phyloP scores from a whole-genome alignment of 2,329 filamentous ascomycete species.

The Pseudocercospora pini-densiflorae region DNA sequence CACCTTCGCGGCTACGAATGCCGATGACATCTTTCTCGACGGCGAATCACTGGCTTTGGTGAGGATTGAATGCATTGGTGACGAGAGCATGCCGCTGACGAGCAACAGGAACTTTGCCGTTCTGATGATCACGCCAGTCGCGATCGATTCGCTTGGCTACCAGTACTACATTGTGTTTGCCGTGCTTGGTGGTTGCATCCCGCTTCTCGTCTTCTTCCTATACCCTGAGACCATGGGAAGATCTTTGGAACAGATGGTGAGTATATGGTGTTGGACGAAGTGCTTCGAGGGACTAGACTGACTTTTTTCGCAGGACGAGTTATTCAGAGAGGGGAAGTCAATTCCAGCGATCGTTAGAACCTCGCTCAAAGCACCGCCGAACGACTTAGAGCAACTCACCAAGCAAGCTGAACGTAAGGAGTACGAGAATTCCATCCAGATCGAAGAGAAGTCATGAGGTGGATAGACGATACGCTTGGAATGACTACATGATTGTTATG shows the following conservation, averaged over 20 bases:
- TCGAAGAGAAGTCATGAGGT: conserved; percentile 16
- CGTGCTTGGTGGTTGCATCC: conserved; percentile 51
- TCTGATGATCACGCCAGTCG: conserved; percentile 52
- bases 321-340: conserved; percentile 36
- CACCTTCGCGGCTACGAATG: conserved; percentile 57
- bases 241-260: conserved; percentile 60
- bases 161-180: conserved; percentile 59
- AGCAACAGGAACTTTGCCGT: conserved; percentile 57
- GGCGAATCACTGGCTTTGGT: conserved; percentile 59
- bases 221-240: conserved; percentile 56
- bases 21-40: conserved; percentile 63
- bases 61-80: neutral
- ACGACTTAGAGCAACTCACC: conserved; percentile 18
- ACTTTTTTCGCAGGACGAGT: conserved; percentile 26
- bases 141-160: conserved; percentile 57
- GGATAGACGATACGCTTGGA: neutral
- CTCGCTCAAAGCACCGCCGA: conserved; percentile 18
- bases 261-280: conserved; percentile 29
- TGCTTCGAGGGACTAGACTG: conserved; percentile 22
- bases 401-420: conserved; percentile 17
- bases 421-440: conserved; percentile 18
- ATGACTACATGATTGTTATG: neutral
- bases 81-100: conserved; percentile 35
- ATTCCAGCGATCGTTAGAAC: conserved; percentile 21
- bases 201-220: conserved; percentile 57